Evolutionary conservation across 164 flowering plant genomes (phyloP).

Genomic region (Saururus chinensis): DNA sequence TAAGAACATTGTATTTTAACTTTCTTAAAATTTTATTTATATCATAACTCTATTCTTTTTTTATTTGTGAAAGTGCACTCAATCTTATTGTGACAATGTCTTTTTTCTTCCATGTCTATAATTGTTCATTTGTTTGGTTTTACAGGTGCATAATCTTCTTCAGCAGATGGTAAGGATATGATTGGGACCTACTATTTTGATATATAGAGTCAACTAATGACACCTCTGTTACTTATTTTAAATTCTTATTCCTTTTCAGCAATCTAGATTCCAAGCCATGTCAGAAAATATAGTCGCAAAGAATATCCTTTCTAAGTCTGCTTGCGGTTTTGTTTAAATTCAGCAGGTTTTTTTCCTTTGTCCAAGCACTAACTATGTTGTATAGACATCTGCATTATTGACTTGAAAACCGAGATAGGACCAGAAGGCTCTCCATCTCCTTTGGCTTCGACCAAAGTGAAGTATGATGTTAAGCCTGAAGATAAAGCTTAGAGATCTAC

Average conservation of each 20-base stretch:
- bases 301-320: constrained; percentile 70
- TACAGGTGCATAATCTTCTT: neutral
- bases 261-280: constrained; percentile 87
- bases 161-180: neutral
- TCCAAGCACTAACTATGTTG: too few relatives aligned
- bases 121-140: too few relatives aligned
- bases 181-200: neutral
- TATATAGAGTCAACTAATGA: too few relatives aligned
- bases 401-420: constrained; percentile 72
- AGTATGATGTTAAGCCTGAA: constrained; percentile 13
- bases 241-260: constrained; percentile 41
- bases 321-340: neutral
- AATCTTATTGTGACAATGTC: too few relatives aligned
- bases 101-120: neutral
- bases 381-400: too few relatives aligned
- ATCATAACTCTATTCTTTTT: too few relatives aligned
- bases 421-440: constrained; percentile 65
- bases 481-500: constrained; percentile 2
- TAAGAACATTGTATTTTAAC: too few relatives aligned
- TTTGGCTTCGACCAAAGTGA: constrained; percentile 11
- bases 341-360: too few relatives aligned
- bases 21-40: too few relatives aligned
- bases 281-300: constrained; percentile 75
- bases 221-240: neutral
- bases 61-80: too few relatives aligned